These are phyloP conservation scores for Ophiocordyceps camponoti-floridani DNA, from an alignment of 2,329 filamentous ascomycete genomes.

Conservation along the genomic window DNA sequence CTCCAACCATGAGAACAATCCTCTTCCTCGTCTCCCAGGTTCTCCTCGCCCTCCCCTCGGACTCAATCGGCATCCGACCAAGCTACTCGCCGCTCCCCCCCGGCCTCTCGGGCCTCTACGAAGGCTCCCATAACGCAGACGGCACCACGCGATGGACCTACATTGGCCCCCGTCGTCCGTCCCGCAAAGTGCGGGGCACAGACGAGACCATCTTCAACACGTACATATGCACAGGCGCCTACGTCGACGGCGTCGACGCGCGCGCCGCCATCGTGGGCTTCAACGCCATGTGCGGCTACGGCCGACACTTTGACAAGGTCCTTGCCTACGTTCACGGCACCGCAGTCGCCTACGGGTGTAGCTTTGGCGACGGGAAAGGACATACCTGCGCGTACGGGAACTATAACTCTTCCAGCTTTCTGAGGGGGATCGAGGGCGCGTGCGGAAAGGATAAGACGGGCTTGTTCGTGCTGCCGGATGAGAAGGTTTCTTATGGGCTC, in stretches of 20 bases:
- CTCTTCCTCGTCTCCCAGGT: too few species aligned
- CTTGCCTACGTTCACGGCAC: not conserved
- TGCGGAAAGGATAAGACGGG: not conserved
- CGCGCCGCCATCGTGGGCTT: not conserved
- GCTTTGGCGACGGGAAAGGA: not conserved
- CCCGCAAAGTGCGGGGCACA: too few species aligned
- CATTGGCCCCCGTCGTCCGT: not conserved
- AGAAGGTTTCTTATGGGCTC: not conserved
- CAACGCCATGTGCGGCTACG: not conserved
- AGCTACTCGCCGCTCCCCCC: not conserved
- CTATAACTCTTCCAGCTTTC: not conserved
- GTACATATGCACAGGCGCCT: not conserved
- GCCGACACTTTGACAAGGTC: not conserved
- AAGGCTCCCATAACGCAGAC: not conserved
- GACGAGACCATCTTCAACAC: not conserved
- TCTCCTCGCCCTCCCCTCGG: not conserved
- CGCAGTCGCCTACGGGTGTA: not conserved
- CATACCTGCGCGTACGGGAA: not conserved
- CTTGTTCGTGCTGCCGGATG: not conserved
- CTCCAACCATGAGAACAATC: too few species aligned
- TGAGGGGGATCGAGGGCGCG: not conserved
- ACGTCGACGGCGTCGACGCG: not conserved
- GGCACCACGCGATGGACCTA: not conserved
- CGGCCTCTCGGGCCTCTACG: not conserved
- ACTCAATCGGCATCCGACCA: not conserved